phyloP scores from a whole-genome alignment of 163 green algal genomes.

The Scenedesmus sp. region DNA sequence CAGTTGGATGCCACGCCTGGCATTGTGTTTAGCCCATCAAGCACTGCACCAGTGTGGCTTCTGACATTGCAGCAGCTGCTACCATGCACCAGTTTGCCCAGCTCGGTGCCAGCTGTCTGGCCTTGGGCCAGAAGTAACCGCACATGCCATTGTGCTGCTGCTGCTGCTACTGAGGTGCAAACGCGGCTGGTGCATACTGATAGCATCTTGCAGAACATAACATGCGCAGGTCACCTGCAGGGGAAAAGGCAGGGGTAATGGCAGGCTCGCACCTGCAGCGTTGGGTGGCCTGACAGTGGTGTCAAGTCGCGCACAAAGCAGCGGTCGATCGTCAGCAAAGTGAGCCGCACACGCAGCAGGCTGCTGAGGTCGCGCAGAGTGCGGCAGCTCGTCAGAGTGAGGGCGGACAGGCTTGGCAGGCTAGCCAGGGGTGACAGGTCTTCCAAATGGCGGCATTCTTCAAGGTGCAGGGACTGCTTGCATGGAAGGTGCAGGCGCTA shows the following conservation, averaged over 20 bases:
- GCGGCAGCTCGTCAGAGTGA: neutral
- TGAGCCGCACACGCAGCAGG: neutral
- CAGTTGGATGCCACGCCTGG: neutral
- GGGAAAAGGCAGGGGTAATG: neutral
- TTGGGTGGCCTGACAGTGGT: neutral
- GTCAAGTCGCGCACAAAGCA: constrained; percentile 18
- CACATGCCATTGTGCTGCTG: neutral
- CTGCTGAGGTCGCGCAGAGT: neutral
- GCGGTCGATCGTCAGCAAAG: neutral
- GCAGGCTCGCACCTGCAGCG: neutral
- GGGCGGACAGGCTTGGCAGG: neutral
- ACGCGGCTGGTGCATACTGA: neutral
- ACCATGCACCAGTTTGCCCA: no score
- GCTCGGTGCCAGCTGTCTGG: no score
- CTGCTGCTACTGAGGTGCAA: no score
- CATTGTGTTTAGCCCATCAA: no score
- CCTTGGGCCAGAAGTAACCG: no score
- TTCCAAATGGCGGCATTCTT: constrained; percentile 19
- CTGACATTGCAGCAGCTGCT: neutral
- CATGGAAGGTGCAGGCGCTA: no score
- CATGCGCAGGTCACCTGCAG: no score
- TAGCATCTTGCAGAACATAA: neutral
- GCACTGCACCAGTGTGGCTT: no score
- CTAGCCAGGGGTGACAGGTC: neutral
- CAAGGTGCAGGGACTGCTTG: constrained; percentile 4